A percentile compares a stretch with the other conserved stretches of the same genome.
Evolutionary conservation across 2,329 filamentous ascomycete genomes (phyloP).

Genomic region (Clonostachys sp.): DNA sequence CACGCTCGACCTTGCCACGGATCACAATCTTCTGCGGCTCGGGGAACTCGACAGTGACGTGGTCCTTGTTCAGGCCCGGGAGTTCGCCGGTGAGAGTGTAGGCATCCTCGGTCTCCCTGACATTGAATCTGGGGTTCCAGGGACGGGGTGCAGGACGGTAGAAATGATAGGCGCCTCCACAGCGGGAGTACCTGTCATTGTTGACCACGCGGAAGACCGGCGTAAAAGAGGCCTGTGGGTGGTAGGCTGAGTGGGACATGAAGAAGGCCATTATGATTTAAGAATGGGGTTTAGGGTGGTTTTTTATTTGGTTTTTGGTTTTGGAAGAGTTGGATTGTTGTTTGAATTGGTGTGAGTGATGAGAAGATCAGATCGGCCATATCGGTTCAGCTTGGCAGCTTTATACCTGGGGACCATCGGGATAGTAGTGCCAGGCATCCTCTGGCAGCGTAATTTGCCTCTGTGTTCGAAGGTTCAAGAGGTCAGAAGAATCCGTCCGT

Average conservation of each 20-base stretch:
- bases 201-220: neutral
- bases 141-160: neutral
- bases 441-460: too few species aligned
- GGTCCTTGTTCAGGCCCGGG: slow-evolving; percentile 61
- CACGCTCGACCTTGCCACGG: slow-evolving; percentile 43
- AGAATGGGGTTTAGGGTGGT: too few species aligned
- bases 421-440: too few species aligned
- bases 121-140: slow-evolving; percentile 67
- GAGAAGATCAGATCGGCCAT: too few species aligned
- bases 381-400: too few species aligned
- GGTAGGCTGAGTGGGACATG: neutral
- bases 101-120: slow-evolving; percentile 55
- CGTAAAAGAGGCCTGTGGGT: neutral
- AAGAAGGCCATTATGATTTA: neutral
- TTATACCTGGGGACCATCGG: too few species aligned
- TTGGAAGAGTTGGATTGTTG: too few species aligned
- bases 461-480: too few species aligned
- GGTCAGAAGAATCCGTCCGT: too few species aligned
- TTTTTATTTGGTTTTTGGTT: too few species aligned
- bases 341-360: too few species aligned
- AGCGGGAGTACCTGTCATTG: neutral
- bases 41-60: slow-evolving; percentile 65
- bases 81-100: slow-evolving; percentile 71
- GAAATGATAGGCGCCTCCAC: neutral
- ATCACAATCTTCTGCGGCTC: slow-evolving; percentile 61